These are phyloP conservation scores for Cladosporium oxysporum DNA, from an alignment of 2,329 filamentous ascomycete genomes.

Conservation along the genomic window DNA sequence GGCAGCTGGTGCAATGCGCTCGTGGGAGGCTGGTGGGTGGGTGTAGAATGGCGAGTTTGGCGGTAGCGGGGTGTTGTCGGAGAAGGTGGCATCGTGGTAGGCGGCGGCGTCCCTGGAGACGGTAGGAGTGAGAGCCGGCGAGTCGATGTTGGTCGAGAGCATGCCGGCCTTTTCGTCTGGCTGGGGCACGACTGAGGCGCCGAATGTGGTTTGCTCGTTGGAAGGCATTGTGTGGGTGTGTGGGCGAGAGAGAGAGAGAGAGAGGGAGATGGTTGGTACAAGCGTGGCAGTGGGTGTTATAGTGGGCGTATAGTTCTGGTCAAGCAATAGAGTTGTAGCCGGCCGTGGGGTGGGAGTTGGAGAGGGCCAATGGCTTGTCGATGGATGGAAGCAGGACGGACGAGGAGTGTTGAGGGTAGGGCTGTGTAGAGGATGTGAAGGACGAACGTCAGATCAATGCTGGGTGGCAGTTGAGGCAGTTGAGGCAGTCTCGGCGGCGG, in stretches of 20 bases:
- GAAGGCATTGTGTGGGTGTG: conserved; percentile 11
- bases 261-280: background rate
- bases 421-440: background rate
- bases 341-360: background rate
- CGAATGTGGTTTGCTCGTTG: conserved; percentile 40
- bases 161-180: conserved; percentile 27
- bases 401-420: background rate
- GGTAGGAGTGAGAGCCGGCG: conserved; percentile 38
- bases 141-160: conserved; percentile 37
- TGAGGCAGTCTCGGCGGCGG: background rate
- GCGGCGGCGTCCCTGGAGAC: conserved; percentile 35
- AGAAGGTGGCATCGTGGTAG: conserved; percentile 26
- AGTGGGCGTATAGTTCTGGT: background rate
- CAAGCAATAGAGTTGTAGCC: conserved; percentile 2
- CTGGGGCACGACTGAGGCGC: conserved; percentile 43
- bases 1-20: conserved; percentile 31
- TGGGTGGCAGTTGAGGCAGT: background rate
- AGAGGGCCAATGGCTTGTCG: conserved; percentile 15
- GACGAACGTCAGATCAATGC: conserved; percentile 6
- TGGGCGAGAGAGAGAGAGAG: too few relatives aligned
- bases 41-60: conserved; percentile 51
- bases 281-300: background rate
- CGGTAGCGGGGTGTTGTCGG: conserved; percentile 36
- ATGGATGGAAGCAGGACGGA: conserved; percentile 6
- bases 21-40: conserved; percentile 49